A percentile compares a stretch with the other conserved stretches of the same genome.
Conservation (phyloP, 257 asterid genomes). For the Capsicum rhomboideum region DNA sequence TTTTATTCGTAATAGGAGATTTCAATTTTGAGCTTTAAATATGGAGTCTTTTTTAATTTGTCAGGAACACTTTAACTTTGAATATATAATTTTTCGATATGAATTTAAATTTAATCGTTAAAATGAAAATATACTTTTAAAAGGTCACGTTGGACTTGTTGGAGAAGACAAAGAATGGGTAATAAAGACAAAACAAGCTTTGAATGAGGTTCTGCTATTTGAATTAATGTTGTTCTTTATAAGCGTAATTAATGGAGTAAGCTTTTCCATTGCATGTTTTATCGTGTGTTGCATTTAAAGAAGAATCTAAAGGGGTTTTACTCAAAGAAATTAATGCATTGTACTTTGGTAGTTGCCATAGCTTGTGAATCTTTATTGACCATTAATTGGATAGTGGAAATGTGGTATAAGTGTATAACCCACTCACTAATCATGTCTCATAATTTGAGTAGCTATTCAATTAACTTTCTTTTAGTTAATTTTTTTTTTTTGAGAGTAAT, state of each 20-base stretch:
- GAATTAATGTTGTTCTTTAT: conserved; percentile 2
- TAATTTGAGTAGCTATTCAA: background rate
- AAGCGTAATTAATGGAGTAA: background rate
- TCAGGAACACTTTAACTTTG: accelerated
- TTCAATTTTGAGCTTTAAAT: background rate
- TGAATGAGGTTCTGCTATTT: background rate
- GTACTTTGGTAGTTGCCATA: background rate
- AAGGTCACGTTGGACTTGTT: background rate
- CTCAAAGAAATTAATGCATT: background rate
- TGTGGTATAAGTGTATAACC: background rate
- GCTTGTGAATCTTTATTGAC: background rate
- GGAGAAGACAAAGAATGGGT: background rate
- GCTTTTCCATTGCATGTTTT: background rate
- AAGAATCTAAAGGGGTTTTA: background rate
- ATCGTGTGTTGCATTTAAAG: background rate
- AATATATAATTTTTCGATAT: accelerated
- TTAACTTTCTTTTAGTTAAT: background rate
- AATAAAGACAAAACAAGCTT: background rate
- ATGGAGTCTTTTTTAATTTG: background rate
- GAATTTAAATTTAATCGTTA: background rate
- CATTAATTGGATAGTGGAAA: background rate
- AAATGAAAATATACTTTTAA: background rate
- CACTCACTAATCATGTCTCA: background rate
- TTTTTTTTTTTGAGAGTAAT: too few species aligned
- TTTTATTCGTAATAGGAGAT: accelerated